These are phyloP conservation scores for Fusarium denticulatum DNA, from an alignment of 2,329 filamentous ascomycete genomes.

Conservation along the genomic window DNA sequence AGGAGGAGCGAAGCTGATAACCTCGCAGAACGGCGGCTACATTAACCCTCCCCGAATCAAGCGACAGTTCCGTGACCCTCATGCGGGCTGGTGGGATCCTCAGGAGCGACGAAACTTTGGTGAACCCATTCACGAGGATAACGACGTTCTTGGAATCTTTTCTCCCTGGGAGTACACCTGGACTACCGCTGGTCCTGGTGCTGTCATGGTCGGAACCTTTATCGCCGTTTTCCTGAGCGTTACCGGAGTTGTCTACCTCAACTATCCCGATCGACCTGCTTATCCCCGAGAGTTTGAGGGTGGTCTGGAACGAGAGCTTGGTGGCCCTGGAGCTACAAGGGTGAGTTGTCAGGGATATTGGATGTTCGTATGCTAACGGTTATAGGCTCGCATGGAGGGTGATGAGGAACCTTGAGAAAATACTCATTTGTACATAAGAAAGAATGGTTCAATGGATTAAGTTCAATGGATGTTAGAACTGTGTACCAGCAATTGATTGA, in stretches of 20 bases:
- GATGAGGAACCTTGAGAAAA: constrained; percentile 61
- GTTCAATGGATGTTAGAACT: constrained; percentile 13
- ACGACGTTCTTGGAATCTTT: constrained; percentile 92
- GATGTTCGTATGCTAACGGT: constrained; percentile 27
- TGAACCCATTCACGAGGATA: constrained; percentile 95
- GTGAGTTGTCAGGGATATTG: constrained; percentile 60
- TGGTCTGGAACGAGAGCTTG: constrained; percentile 79
- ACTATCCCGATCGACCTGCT: constrained; percentile 77
- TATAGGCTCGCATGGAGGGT: constrained; percentile 64
- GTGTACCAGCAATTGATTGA: background rate
- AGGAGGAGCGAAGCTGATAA: constrained; percentile 34
- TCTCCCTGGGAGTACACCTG: constrained; percentile 90
- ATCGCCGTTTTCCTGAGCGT: constrained; percentile 70
- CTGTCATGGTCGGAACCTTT: constrained; percentile 75
- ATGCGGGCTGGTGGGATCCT: constrained; percentile 96
- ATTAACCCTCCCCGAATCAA: constrained; percentile 83
- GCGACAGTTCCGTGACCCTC: constrained; percentile 90
- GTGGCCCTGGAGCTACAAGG: constrained; percentile 72
- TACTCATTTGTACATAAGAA: constrained; percentile 52
- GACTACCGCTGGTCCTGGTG: constrained; percentile 74
- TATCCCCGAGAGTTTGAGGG: constrained; percentile 77
- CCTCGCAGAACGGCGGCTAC: constrained; percentile 80
- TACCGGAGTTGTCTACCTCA: constrained; percentile 72
- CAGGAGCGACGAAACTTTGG: constrained; percentile 97
- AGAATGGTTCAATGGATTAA: constrained; percentile 37